Base-by-base conservation (phyloP, 2,329 filamentous ascomycete species). In the Epichloe hybrida region DNA sequence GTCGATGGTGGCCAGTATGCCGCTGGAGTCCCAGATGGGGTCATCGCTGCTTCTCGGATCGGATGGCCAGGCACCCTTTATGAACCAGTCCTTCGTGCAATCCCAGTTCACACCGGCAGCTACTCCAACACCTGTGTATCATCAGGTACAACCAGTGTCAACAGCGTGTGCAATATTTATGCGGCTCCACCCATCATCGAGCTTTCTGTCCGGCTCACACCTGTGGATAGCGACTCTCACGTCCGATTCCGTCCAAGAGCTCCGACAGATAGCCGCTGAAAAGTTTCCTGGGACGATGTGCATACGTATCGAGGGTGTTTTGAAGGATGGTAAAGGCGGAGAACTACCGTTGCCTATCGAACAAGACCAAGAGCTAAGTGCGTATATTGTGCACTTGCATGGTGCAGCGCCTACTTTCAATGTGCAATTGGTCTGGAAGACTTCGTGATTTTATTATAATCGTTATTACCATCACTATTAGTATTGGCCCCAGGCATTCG, bases 291-390 rank as follows among this genome's bases (percentile, higher is more conserved):
- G 78, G 6, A 74, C 75, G 0, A 60, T 75, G 13, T 78, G 84
- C 48, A 67, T 75, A 36, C 75, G 74, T 31, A 73, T 89, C 15
- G 80, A 88, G 58, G 86, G 84, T 2, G 66, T 87, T 27, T 72
- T 87, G 48, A 79, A 76, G 59, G 73, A 79, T 58, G 72, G 68
- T 13, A 73, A 73, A 55, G 77, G 77, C 5, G 73, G 73, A 47
- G 83, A 87, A 60, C 70, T 85, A 43, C 71, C 71, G 15, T 76
- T 86, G 59, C 68, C 74, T 50, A 83, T 91, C 57, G 81, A 83
- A 50, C 75, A 81, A 40, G 83, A 90, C 58, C 77, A 80, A 54
- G 85, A 91, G 66, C 64, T 93, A 54, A 75, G 76, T 53, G 83
- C 82, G 0, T 91, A 90, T 65, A 65, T 93, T 56, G 72, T 75